Percentiles rank a stretch among this genome's conserved stretches.
Evolutionary conservation across 371 early-diverging fungal species (phyloP).

Genomic region (Enterocytospora artemiae): DNA sequence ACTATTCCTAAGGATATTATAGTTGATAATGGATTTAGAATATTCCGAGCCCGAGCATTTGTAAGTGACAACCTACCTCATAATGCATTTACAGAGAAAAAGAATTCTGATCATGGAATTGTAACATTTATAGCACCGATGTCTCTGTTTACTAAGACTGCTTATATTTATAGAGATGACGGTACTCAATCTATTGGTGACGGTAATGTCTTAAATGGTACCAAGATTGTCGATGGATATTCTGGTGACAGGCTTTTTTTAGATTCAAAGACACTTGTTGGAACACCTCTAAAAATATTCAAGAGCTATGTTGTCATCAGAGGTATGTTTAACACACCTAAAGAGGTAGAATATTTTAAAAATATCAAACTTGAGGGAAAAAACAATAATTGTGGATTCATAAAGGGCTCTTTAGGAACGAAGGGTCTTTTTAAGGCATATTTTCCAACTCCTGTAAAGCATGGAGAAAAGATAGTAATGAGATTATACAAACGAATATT

Average conservation of each 20-base stretch:
- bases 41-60: conserved; percentile 21
- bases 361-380: conserved; percentile 43
- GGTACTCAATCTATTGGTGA: not conserved
- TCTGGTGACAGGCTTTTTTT: conserved; percentile 47
- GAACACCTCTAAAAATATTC: conserved; percentile 49
- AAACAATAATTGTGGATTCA: conserved; percentile 43
- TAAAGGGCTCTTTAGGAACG: conserved; percentile 55
- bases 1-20: conserved; percentile 13
- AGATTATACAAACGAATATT: conserved; percentile 54
- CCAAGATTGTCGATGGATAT: conserved; percentile 13
- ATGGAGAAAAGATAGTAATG: conserved; percentile 49
- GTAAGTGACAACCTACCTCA: conserved; percentile 25
- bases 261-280: conserved; percentile 41
- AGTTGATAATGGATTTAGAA: conserved; percentile 41
- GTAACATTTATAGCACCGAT: conserved; percentile 50
- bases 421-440: conserved; percentile 56
- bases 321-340: conserved; percentile 54
- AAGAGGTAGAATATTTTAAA: conserved; percentile 55
- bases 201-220: conserved; percentile 5
- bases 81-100: conserved; percentile 39
- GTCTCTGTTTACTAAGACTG: conserved; percentile 29
- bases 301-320: conserved; percentile 43
- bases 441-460: conserved; percentile 52
- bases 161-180: conserved; percentile 13
- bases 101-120: conserved; percentile 38